Evolutionary conservation across 169 alveolate species (phyloP), one percentile per base, ranked within the genome.

Genomic region (Eimeria acervulina): DNA sequence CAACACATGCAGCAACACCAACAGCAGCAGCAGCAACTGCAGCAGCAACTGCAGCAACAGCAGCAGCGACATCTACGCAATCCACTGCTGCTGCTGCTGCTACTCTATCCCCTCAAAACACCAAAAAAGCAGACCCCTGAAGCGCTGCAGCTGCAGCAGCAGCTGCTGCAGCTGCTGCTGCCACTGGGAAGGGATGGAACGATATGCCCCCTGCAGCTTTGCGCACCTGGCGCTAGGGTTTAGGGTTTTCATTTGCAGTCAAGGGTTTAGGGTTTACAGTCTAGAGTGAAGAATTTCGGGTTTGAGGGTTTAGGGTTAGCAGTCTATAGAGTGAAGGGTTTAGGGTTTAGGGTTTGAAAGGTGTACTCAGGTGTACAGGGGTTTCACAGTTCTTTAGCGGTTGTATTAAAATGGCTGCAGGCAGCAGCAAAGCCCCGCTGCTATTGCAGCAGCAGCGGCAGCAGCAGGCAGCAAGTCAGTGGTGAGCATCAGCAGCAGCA

Each of bases 131-230:
- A 23, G 68, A 7, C 55, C 7, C 44, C 61, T 74, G 87, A 33
- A 15, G 31, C 36, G 52, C 19, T 33, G 87, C 87, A 8, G 87
- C 66, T 55, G 66, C 66, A 55, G 87, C 55, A 33, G 87, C 87
- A 74, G 87, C 87, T 36, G 87, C 87, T 36, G 87, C 87, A 33
- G 55, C 87, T 74, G 87, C 87, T 74, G 87, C 87, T 38, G 87
- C 87, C 10, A 17, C 87, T 38, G 52, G 33, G 7, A 42, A 28
- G 44, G 42, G 80, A 47, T 47, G 55, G 12, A 47, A 47, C 19
- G 5, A 47, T 47, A 6, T 68, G 80, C 42, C 21, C 21, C 42
- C 42, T 68, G 80, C 80, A n/a, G 38, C 80, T 8, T n/a, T 8
- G 44, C 80, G 21, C 36, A n/a, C 42, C 80, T 68, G 42, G 44